Conservation (phyloP, 345 rosid genomes). For the Melaleuca alternifolia region DNA sequence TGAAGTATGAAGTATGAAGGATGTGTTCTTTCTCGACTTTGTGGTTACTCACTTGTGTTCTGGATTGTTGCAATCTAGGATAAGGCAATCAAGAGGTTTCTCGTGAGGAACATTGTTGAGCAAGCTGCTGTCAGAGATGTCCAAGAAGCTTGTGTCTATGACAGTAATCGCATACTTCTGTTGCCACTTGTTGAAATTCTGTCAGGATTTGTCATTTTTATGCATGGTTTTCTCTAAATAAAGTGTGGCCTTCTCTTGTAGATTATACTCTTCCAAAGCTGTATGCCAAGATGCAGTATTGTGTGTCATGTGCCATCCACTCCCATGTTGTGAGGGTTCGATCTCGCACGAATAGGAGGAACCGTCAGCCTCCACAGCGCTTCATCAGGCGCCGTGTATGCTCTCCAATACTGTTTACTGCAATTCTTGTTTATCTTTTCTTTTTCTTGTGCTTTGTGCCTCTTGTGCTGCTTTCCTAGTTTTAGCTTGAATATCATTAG, state of each 20-base stretch:
- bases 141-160: conserved; percentile 80
- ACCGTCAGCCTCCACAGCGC: conserved; percentile 81
- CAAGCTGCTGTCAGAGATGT: conserved; percentile 92
- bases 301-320: conserved; percentile 95
- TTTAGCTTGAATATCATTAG: not conserved
- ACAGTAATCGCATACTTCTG: conserved; percentile 17
- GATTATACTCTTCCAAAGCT: conserved; percentile 71
- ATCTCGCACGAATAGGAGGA: conserved; percentile 63
- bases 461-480: not conserved
- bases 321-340: conserved; percentile 95
- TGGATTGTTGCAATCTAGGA: conserved; percentile 23
- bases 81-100: conserved; percentile 76
- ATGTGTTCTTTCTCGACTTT: not conserved
- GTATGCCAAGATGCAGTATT: conserved; percentile 85
- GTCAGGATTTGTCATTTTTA: not conserved
- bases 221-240: not conserved
- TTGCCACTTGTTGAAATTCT: not conserved
- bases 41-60: not conserved
- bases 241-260: not conserved
- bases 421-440: not conserved
- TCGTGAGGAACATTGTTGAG: conserved; percentile 87
- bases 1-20: not conserved
- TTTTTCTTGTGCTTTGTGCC: not conserved
- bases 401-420: not conserved
- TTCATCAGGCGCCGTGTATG: conserved; percentile 69